Evolutionary conservation across 2,329 filamentous ascomycete genomes (phyloP), one percentile per base, ranked within the genome.

Genomic region (Beauveria rudraprayagi): DNA sequence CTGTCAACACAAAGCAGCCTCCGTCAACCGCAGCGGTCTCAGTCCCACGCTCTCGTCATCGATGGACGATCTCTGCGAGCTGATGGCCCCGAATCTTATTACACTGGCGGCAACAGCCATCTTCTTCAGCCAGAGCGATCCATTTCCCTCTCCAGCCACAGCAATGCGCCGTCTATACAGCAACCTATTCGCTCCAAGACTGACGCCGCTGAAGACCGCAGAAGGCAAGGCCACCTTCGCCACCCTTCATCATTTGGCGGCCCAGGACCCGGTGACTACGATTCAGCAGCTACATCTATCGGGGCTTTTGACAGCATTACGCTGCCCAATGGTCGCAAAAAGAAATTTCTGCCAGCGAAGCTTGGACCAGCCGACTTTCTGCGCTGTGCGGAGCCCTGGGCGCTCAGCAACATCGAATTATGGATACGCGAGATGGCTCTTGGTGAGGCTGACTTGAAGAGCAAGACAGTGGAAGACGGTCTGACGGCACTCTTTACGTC

Each of bases 371-470:
- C 82, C 19, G 93, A 99, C 68, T 93, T 96, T 74, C 87, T 86
- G 67, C 91, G 86, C 69, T 99, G 94, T 69, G 74, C 80, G 2
- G 91, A 97, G 73, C 94, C 94, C 1, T 99, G 94, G 94, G 92
- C 93, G 1, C 78, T 99, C 53, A 96, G 91, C 72, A 84, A 87
- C n/a, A 85, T 99, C 63, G 86, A 93, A 46, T 76, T 82, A 1
- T 99, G 94, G 94, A 81, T 97, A 63, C 88, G 89, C 62, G 86
- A 89, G 61, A 88, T 97, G 83, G 91, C 91, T 11, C 92, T 97
- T 67, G 92, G 93, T 44, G 93, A 97, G 70, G 86, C 88, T 11
- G 92, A 99, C 72, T 77, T 99, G 52, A 92, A 89, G 70, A 85
- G 89, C 70, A 90, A 91, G 69, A 87, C 89, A 1, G 86, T 99